Percentiles rank a stretch among this genome's conserved stretches.
phyloP scores from a whole-genome alignment of 495 filamentous ascomycete genomes.

The Clavariopsis aquatica region DNA sequence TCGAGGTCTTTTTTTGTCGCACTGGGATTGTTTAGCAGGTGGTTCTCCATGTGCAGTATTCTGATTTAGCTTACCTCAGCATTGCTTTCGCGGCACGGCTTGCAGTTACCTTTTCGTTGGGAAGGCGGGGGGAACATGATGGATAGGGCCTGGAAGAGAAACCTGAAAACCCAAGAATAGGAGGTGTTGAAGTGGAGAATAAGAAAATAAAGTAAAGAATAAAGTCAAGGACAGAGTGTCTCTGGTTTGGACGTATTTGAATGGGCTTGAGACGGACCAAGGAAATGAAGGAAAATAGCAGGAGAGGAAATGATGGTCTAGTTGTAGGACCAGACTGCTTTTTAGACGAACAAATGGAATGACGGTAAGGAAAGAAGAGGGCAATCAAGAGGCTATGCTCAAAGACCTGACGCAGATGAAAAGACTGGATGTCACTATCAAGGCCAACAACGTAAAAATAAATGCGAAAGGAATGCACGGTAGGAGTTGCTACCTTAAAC shows the following conservation, averaged over 20 bases:
- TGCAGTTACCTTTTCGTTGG: conserved; percentile 19
- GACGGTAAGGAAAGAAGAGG: not conserved
- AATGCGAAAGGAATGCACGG: not conserved
- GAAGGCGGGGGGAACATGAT: conserved; percentile 13
- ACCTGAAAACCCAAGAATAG: too few relatives aligned
- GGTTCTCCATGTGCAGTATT: not conserved
- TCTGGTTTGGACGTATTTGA: not conserved
- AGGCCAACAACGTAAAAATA: conserved; percentile 1
- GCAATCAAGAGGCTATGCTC: not conserved
- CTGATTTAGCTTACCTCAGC: conserved; percentile 8
- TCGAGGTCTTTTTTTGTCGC: conserved; percentile 33
- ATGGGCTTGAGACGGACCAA: not conserved
- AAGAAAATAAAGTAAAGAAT: not conserved
- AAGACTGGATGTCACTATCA: not conserved
- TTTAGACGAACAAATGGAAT: not conserved
- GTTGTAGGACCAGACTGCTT: not conserved
- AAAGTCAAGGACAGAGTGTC: not conserved
- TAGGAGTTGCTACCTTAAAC: not conserved
- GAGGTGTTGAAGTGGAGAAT: not conserved
- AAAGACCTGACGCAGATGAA: not conserved
- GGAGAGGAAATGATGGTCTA: not conserved
- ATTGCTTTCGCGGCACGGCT: conserved; percentile 22
- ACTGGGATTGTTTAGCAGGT: conserved; percentile 17
- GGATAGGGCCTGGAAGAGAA: too few relatives aligned
- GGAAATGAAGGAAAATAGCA: not conserved